phyloP scores from a whole-genome alignment of 1,139 yeast genomes.

The Sugiyamaella sp. region DNA sequence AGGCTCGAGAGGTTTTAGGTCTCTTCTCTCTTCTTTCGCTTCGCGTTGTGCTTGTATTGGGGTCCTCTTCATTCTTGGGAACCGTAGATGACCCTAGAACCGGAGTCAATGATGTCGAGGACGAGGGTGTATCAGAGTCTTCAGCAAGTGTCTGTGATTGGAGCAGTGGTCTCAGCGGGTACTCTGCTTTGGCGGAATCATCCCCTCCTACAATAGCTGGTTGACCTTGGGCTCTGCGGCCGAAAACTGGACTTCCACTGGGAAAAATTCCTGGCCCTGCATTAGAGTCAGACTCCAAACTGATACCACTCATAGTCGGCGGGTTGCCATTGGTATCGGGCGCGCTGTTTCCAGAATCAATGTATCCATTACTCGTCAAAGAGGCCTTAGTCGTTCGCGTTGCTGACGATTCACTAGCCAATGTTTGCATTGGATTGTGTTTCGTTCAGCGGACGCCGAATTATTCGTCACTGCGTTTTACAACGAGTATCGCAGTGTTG shows the following conservation, averaged over 20 bases:
- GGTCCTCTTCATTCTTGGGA: neutral
- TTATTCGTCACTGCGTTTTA: neutral
- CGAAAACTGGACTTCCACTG: neutral
- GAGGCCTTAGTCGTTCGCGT: conserved; percentile 2
- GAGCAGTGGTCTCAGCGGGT: neutral
- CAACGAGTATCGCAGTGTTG: neutral
- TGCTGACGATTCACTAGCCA: conserved; percentile 3
- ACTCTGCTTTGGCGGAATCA: neutral
- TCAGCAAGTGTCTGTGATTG: neutral
- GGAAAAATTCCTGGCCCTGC: neutral
- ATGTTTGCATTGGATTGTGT: conserved; percentile 1
- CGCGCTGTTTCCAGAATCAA: neutral
- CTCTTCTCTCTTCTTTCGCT: conserved; percentile 15
- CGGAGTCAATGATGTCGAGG: neutral
- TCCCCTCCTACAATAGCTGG: too few relatives aligned
- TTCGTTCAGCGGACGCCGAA: neutral
- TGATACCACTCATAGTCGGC: neutral
- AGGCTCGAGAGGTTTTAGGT: conserved; percentile 80
- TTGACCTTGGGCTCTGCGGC: neutral
- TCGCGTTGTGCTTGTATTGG: neutral
- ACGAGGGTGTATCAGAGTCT: neutral
- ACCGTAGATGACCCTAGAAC: neutral
- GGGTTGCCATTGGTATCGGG: neutral
- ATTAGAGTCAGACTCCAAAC: neutral
- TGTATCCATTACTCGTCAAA: neutral